Conservation (phyloP, 1,284 basidiomycete species). For the Macrocystidia cucumis region DNA sequence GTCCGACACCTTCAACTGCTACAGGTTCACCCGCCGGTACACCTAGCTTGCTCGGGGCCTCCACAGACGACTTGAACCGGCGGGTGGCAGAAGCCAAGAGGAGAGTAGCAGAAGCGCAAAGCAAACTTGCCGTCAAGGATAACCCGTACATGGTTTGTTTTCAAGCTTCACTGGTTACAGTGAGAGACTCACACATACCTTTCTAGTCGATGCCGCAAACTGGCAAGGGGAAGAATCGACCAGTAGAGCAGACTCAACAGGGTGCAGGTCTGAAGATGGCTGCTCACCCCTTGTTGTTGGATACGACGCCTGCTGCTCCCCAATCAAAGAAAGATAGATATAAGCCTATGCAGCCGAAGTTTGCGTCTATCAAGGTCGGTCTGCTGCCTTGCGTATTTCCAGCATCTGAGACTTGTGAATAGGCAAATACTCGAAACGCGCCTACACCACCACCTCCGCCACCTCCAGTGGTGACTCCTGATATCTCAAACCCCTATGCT, state of each 20-base stretch:
- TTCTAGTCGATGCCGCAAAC: conserved; percentile 41
- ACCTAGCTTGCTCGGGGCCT: no score
- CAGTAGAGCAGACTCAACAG: conserved; percentile 56
- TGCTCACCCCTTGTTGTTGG: conserved; percentile 81
- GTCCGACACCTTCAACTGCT: conserved; percentile 28
- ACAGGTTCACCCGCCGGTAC: conserved; percentile 21
- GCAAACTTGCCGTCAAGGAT: conserved; percentile 61
- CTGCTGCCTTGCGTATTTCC: conserved; percentile 1
- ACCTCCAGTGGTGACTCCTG: conserved; percentile 38
- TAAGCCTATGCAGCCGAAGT: conserved; percentile 96
- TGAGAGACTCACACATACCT: conserved; percentile 2
- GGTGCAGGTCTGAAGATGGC: conserved; percentile 85
- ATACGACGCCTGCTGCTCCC: conserved; percentile 46
- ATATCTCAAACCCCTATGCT: conserved; percentile 69
- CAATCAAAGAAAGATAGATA: conserved; percentile 85
- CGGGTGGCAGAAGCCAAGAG: conserved; percentile 74
- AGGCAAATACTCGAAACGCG: conserved; percentile 70
- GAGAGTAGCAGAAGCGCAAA: conserved; percentile 73
- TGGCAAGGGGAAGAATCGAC: conserved; percentile 48
- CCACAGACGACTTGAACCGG: conserved; percentile 60
- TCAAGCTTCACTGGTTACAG: conserved; percentile 1
- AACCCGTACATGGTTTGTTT: conserved; percentile 77
- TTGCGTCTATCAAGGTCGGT: conserved; percentile 80
- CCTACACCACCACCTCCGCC: conserved; percentile 58
- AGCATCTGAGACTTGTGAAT: conserved; percentile 2